Conservation (phyloP, 257 asterid species). For the Apocynum venetum region DNA sequence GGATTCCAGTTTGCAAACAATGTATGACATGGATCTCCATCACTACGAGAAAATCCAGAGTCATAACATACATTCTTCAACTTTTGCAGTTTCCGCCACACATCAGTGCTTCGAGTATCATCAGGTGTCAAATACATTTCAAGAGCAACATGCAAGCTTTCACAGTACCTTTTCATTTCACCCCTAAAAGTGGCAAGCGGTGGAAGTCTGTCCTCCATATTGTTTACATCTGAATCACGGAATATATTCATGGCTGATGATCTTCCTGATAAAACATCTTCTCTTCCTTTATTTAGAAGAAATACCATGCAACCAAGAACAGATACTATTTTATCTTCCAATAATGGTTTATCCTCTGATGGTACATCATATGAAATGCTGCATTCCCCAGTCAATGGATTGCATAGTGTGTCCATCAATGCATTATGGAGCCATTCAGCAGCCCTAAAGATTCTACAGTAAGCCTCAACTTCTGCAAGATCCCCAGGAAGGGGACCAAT, state of each 20-base stretch:
- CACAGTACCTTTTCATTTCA: conserved; percentile 96
- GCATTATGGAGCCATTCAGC: conserved; percentile 86
- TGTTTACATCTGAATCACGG: conserved; percentile 46
- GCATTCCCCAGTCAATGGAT: conserved; percentile 91
- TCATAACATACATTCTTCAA: conserved; percentile 81
- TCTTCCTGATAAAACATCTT: conserved; percentile 82
- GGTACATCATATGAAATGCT: conserved; percentile 77
- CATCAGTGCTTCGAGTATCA: conserved; percentile 60
- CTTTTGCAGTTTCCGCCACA: conserved; percentile 86
- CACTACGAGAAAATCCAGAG: conserved; percentile 80
- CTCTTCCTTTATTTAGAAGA: conserved; percentile 87
- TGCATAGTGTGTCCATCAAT: conserved; percentile 84
- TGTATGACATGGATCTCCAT: conserved; percentile 63
- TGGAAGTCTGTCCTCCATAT: conserved; percentile 62
- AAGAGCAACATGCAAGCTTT: conserved; percentile 87
- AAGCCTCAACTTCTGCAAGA: conserved; percentile 96
- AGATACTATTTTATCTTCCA: conserved; percentile 88
- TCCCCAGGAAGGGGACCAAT: conserved; percentile 98
- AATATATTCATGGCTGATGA: conserved; percentile 54
- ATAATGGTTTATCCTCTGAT: conserved; percentile 65
- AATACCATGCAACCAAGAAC: conserved; percentile 98
- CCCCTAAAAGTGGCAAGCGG: conserved; percentile 90
- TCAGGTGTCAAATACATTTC: conserved; percentile 77
- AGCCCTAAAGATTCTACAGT: conserved; percentile 90
- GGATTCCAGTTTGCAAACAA: conserved; percentile 89